Evolutionary conservation across 345 rosid species (phyloP).

Genomic region (Sonneratia alba): DNA sequence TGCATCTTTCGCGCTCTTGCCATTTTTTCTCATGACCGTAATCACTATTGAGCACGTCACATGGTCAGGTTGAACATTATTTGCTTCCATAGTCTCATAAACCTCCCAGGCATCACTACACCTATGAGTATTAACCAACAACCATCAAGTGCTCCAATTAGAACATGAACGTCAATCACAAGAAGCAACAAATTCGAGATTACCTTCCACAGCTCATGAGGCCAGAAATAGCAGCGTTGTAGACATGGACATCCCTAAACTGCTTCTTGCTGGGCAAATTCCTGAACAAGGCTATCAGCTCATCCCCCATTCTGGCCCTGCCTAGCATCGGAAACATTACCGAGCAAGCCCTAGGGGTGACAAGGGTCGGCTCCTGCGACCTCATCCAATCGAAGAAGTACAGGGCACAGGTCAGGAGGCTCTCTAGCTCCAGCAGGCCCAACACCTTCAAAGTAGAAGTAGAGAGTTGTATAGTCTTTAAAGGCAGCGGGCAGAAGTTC

Average conservation of each 20-base stretch:
- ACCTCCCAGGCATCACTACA: slow-evolving; percentile 65
- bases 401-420: slow-evolving; percentile 39
- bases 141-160: not conserved
- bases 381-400: slow-evolving; percentile 87
- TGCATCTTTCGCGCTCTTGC: slow-evolving; percentile 60
- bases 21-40: slow-evolving; percentile 56
- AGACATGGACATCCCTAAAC: slow-evolving; percentile 59
- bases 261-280: slow-evolving; percentile 53
- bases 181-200: not conserved
- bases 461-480: not conserved
- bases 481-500: not conserved
- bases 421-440: slow-evolving; percentile 47
- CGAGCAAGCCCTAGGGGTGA: slow-evolving; percentile 57
- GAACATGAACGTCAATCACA: too few species aligned
- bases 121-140: slow-evolving; percentile 22
- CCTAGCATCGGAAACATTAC: slow-evolving; percentile 63
- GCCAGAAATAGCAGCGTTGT: slow-evolving; percentile 68
- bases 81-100: slow-evolving; percentile 53
- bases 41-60: slow-evolving; percentile 75
- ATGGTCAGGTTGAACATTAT: slow-evolving; percentile 48
- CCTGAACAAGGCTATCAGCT: slow-evolving; percentile 40
- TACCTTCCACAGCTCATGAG: slow-evolving; percentile 58
- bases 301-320: slow-evolving; percentile 43
- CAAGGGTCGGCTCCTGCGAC: slow-evolving; percentile 59
- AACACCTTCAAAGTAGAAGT: slow-evolving; percentile 25